Conservation (phyloP, 345 rosid genomes). For the Fremontodendron californicum region DNA sequence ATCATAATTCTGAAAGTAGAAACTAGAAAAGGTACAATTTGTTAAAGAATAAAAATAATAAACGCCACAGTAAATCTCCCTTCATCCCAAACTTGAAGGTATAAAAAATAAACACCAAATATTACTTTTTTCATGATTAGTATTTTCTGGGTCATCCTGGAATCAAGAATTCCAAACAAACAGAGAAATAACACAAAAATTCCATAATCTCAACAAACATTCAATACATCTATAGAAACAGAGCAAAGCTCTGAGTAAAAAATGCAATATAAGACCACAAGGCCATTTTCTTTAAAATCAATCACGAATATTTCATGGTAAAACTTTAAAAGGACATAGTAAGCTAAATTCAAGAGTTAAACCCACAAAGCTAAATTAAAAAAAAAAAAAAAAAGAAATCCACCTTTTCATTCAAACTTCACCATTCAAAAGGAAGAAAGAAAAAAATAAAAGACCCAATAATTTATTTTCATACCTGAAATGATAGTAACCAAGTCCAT, state of each 20-base stretch:
- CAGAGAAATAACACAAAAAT: not conserved
- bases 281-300: not conserved
- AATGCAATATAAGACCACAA: not conserved
- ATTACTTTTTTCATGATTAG: not conserved
- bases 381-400: not conserved
- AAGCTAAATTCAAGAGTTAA: not conserved
- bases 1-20: not conserved
- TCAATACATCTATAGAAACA: not conserved
- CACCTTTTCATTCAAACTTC: not conserved
- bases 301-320: not conserved
- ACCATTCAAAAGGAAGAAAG: not conserved
- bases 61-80: not conserved
- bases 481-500: constrained; percentile 88
- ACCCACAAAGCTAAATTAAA: not conserved
- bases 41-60: not conserved
- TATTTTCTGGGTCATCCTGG: not conserved
- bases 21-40: not conserved
- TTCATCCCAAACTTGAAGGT: not conserved
- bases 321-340: not conserved
- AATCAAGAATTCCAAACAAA: not conserved
- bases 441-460: not conserved
- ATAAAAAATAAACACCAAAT: not conserved
- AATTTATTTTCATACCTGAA: constrained; percentile 52
- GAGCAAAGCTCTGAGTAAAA: not conserved
- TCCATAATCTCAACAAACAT: not conserved